Conservation (phyloP, 106 monocot genomes). For the Dactylorhiza incarnata region DNA sequence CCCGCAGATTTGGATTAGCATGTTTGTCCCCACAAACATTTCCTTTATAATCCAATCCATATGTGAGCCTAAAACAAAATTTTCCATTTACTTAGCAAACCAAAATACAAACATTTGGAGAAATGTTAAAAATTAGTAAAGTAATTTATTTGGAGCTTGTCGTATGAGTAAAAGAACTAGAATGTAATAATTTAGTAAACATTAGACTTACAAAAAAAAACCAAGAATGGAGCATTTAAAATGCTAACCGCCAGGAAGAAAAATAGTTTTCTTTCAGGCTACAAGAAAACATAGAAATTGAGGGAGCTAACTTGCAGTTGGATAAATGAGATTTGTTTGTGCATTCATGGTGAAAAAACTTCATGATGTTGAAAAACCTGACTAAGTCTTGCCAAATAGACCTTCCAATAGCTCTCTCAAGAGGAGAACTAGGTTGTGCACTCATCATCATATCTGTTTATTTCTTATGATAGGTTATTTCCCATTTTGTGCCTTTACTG, state of each 20-base stretch:
- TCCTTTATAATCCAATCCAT: constrained; percentile 96
- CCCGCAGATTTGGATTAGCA: constrained; percentile 64
- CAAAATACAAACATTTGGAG: neutral
- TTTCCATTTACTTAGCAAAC: constrained; percentile 3
- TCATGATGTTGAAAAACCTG: too few species aligned
- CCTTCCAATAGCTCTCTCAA: too few species aligned
- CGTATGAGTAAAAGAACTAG: neutral
- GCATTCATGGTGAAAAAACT: too few species aligned
- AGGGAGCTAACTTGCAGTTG: too few species aligned
- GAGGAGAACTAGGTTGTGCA: too few species aligned
- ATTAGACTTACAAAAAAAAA: neutral
- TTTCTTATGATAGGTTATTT: too few species aligned
- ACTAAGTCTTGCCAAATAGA: too few species aligned
- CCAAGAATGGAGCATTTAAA: neutral
- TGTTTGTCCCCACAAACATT: constrained; percentile 82
- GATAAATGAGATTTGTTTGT: too few species aligned
- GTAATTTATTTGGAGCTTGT: neutral
- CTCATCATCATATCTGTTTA: too few species aligned
- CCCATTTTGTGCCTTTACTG: too few species aligned
- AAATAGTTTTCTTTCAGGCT: neutral
- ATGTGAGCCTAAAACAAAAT: constrained; percentile 63
- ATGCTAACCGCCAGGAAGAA: neutral
- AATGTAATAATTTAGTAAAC: neutral
- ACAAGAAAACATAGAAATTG: too few species aligned
- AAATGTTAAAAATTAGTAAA: neutral